phyloP scores from a whole-genome alignment of 2,329 filamentous ascomycete species.

The Neocatenulostroma microsporum region DNA sequence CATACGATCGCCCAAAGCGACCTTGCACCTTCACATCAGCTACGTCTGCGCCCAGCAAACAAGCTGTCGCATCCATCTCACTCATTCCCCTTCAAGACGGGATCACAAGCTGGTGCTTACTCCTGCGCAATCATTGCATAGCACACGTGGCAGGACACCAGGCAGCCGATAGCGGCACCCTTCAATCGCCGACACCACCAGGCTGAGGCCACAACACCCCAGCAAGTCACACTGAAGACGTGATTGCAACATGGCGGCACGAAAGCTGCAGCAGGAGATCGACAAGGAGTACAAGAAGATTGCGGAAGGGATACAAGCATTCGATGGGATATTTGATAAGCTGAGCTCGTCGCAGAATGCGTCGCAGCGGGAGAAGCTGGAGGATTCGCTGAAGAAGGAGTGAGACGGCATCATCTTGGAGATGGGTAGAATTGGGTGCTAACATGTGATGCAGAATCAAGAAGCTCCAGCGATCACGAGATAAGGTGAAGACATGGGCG shows the following conservation, averaged over 20 bases:
- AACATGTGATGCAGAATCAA: conserved; percentile 60
- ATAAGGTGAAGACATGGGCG: conserved; percentile 99
- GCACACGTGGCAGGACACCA: too few relatives aligned
- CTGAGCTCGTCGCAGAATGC: conserved; percentile 86
- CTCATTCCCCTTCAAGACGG: too few relatives aligned
- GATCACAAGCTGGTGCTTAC: too few relatives aligned
- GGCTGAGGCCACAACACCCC: conserved; percentile 3
- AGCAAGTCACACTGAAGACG: conserved; percentile 10
- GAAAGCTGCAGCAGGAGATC: conserved; percentile 63
- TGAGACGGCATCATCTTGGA: too few relatives aligned
- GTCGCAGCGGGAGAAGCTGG: conserved; percentile 95
- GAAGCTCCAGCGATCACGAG: conserved; percentile 92
- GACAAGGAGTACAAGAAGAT: conserved; percentile 77
- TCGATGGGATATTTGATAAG: conserved; percentile 96
- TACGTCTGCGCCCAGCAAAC: too few relatives aligned
- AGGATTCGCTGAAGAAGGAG: conserved; percentile 96
- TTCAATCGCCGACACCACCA: too few relatives aligned
- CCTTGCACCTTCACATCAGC: too few relatives aligned
- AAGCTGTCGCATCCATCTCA: too few relatives aligned
- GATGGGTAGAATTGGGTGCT: conserved; percentile 4
- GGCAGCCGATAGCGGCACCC: too few relatives aligned
- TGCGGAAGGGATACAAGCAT: conserved; percentile 80
- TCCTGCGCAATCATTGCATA: too few relatives aligned
- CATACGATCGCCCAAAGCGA: too few relatives aligned
- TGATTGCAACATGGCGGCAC: conserved; percentile 79